A percentile compares a stretch with the other conserved stretches of the same genome.
phyloP scores from a whole-genome alignment of 768 basidiomycete species.

The Tephrocybe sp. region DNA sequence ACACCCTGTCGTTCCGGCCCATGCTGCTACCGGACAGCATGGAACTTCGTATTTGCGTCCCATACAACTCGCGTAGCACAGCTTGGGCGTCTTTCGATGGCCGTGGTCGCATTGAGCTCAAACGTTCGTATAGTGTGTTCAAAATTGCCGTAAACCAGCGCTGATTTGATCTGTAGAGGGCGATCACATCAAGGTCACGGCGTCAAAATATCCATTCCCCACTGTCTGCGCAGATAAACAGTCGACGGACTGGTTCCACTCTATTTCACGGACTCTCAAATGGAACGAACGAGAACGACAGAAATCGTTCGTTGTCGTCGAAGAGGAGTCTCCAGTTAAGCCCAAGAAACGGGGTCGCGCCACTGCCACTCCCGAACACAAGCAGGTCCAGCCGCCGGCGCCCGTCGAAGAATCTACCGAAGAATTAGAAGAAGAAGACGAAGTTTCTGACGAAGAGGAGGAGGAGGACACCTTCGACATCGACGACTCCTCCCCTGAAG shows the following conservation, averaged over 20 bases:
- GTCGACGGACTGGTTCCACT: slow-evolving; percentile 98
- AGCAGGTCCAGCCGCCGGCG: slow-evolving; percentile 12
- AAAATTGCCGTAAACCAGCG: not conserved
- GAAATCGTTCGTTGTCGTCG: slow-evolving; percentile 98
- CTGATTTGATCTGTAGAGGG: slow-evolving; percentile 64
- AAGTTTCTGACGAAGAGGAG: slow-evolving; percentile 51
- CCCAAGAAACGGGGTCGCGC: slow-evolving; percentile 23
- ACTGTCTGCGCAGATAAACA: slow-evolving; percentile 98
- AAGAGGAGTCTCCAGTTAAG: slow-evolving; percentile 78
- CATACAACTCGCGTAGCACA: slow-evolving; percentile 96
- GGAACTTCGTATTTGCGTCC: slow-evolving; percentile 98
- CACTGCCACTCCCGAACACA: slow-evolving; percentile 15
- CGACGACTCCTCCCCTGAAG: slow-evolving; percentile 78
- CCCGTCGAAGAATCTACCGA: slow-evolving; percentile 16
- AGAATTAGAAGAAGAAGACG: slow-evolving; percentile 45
- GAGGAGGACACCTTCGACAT: slow-evolving; percentile 82
- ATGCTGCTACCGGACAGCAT: slow-evolving; percentile 99
- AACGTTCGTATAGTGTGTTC: slow-evolving; percentile 69
- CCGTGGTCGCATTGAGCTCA: slow-evolving; percentile 91
- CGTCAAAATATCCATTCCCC: slow-evolving; percentile 96
- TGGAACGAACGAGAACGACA: slow-evolving; percentile 99
- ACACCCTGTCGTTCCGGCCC: slow-evolving; percentile 96
- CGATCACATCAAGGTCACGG: slow-evolving; percentile 97
- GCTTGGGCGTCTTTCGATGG: slow-evolving; percentile 99
- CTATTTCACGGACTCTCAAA: slow-evolving; percentile 94